Percentiles rank a stretch among this genome's conserved stretches.
These are phyloP conservation scores for Periconia sp. DNA, from an alignment of 2,329 filamentous ascomycete species.

Conservation along the genomic window DNA sequence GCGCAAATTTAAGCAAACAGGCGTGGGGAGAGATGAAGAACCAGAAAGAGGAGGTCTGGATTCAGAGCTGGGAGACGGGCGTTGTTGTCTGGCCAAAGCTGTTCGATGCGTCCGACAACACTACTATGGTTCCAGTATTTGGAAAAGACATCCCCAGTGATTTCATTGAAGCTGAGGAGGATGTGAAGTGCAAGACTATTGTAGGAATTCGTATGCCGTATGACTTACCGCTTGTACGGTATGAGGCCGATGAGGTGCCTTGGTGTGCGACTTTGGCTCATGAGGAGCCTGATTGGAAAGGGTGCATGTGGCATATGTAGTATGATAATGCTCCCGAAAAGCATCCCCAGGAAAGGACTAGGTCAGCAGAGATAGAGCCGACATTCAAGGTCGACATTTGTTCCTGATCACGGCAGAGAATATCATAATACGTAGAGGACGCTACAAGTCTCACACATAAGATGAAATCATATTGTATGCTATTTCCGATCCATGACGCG, in stretches of 20 bases:
- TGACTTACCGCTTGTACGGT: slow-evolving; percentile 73
- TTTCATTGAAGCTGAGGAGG: slow-evolving; percentile 7
- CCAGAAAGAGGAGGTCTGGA: slow-evolving; percentile 65
- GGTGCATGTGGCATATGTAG: slow-evolving; percentile 53
- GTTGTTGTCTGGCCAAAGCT: slow-evolving; percentile 80
- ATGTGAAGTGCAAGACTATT: slow-evolving; percentile 32
- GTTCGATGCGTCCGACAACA: slow-evolving; percentile 41
- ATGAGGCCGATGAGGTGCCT: slow-evolving; percentile 68
- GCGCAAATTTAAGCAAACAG: slow-evolving; percentile 90
- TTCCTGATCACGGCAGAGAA: no score
- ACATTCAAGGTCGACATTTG: no score
- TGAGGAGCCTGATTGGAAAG: slow-evolving; percentile 66
- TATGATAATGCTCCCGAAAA: no score
- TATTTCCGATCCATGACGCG: no score
- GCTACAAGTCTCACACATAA: no score
- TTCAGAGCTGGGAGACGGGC: slow-evolving; percentile 84
- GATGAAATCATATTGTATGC: no score
- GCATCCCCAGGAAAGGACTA: no score
- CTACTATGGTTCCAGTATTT: slow-evolving; percentile 72
- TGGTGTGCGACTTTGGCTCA: slow-evolving; percentile 75
- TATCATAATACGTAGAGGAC: no score
- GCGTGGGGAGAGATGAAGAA: slow-evolving; percentile 77
- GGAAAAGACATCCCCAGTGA: slow-evolving; percentile 60
- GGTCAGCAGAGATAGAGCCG: no score
- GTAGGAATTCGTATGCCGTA: slow-evolving; percentile 85